Evolutionary conservation across 2,329 filamentous ascomycete genomes (phyloP), one percentile per base, ranked within the genome.

Genomic region (Trichoderma koningii): DNA sequence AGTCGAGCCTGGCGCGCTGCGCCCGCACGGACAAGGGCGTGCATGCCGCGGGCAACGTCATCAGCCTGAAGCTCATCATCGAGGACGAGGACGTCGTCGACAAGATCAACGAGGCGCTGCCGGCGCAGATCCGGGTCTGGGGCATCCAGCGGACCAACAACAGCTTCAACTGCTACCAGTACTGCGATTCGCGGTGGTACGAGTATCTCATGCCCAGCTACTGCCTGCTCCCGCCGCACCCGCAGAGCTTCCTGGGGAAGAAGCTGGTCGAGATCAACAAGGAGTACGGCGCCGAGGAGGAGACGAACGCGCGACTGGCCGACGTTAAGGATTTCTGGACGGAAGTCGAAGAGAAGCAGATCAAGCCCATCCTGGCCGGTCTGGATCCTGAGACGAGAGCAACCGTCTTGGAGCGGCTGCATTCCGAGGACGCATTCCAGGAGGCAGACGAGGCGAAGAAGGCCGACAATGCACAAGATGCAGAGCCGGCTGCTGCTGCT

Each of bases 21-120:
- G 95, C 95, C 4, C 86, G 95, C 68, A 99, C 95, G 0, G 95
- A 99, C 80, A 99, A 98, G 81, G 95, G 95, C 63, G 94, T 98
- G 2, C 94, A 98, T 76, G 94, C 94, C 1, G 94, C 94, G 1
- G 95, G 94, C 60, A 98, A 98, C 73, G 89, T 98, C 73, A 92
- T 98, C 68, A 97, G 92, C 38, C 77, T 98, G 72, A 99, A 99
- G 80, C 83, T 99, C 71, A 98, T 99, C 71, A 89, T 97, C 55
- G 94, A 98, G 77, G 94, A 98, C 66, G 84, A 87, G 12, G 88
- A 96, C 68, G 87, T 97, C 55, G 88, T 98, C 26, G 81, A 93
- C 64, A 96, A 92, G 79, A 97, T 99, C 84, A 99, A 99, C 78
- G 85, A 87, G 42, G 81, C 91, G 64, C 83, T 99, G 47, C 90